Evolutionary conservation across 805 yeast genomes (phyloP), one percentile per base, ranked within the genome.

Genomic region (Candida qinlingensis): DNA sequence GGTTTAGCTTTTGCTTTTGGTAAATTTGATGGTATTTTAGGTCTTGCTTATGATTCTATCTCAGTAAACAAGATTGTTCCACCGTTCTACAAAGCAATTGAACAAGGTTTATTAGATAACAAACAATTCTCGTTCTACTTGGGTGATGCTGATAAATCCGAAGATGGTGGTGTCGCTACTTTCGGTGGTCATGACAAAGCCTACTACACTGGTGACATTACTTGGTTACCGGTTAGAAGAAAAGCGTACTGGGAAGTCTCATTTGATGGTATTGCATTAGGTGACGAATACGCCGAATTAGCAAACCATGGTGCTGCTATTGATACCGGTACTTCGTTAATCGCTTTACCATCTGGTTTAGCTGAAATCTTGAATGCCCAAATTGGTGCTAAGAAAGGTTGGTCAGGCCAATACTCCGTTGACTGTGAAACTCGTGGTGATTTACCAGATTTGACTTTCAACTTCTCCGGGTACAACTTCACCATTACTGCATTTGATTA

Each of bases 171-270:
- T 62, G 80, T 85, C 58, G 96, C 94, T 57, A 88, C 97, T 33
- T 88, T 94, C 65, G 99, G 99, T 67, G 99, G 99, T 59, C 75
- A 84, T 57, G 97, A 92, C 65, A 77, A 82, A 59, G 66, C 83
- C 53, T 79, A 82, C 66, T 89, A 73, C 69, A 70, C 74, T 44
- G 99, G 99, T 57, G 81, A 92, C 58, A 78, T 94, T 62, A 87
- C 92, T 46, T 90, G 96, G 90, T 79, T 94, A 71, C 99, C 99
- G 51, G 95, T 94, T 54, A 89, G 99, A 77, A 88, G 99, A 79
- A 90, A 91, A 83, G 99, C 98, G 34, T 94, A 94, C 80, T 94
- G 99, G 99, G 99, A 94, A 77, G 99, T 94, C 52, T 80, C 85
- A 59, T 85, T 94, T 59, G 89, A 89, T 60, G 91, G 96, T 59